Percentiles rank a stretch among this genome's conserved stretches.
Conservation (phyloP, 2,329 filamentous ascomycete genomes). For the Trichoderma oligosporum region DNA sequence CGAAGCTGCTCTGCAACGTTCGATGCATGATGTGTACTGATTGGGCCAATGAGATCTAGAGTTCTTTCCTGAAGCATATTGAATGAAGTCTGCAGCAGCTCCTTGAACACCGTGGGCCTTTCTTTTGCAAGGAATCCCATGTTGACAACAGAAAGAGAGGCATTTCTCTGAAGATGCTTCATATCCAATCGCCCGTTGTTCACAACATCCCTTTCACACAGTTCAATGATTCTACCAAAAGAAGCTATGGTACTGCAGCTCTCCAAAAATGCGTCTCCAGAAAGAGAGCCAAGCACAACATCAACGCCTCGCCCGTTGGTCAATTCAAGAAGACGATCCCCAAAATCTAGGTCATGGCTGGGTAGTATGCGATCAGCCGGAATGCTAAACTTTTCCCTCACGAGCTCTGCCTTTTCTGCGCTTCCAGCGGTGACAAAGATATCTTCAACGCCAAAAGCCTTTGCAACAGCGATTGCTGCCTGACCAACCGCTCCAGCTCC, state of each 20-base stretch:
- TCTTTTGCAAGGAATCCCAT: slow-evolving; percentile 12
- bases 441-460: slow-evolving; percentile 21
- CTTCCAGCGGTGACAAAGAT: slow-evolving; percentile 31
- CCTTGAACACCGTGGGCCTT: slow-evolving; percentile 1
- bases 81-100: slow-evolving; percentile 11
- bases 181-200: slow-evolving; percentile 10
- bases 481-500: slow-evolving; percentile 25
- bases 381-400: slow-evolving; percentile 28
- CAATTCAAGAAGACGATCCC: slow-evolving; percentile 22
- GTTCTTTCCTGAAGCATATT: slow-evolving; percentile 4
- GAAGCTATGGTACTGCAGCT: slow-evolving; percentile 5
- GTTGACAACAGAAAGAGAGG: slow-evolving; percentile 12
- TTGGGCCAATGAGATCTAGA: background rate
- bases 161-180: slow-evolving; percentile 7
- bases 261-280: slow-evolving; percentile 8
- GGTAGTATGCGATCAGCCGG: slow-evolving; percentile 29
- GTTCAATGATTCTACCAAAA: slow-evolving; percentile 13
- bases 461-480: slow-evolving; percentile 22
- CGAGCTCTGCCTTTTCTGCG: slow-evolving; percentile 27
- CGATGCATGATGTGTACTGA: slow-evolving; percentile 6
- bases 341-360: slow-evolving; percentile 27
- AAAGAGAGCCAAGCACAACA: slow-evolving; percentile 31
- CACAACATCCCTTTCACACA: slow-evolving; percentile 11
- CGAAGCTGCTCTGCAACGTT: slow-evolving; percentile 7
- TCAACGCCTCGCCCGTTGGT: slow-evolving; percentile 28